Evolutionary conservation across 768 basidiomycete genomes (phyloP).

Genomic region (Macrolepiota fuliginosa): DNA sequence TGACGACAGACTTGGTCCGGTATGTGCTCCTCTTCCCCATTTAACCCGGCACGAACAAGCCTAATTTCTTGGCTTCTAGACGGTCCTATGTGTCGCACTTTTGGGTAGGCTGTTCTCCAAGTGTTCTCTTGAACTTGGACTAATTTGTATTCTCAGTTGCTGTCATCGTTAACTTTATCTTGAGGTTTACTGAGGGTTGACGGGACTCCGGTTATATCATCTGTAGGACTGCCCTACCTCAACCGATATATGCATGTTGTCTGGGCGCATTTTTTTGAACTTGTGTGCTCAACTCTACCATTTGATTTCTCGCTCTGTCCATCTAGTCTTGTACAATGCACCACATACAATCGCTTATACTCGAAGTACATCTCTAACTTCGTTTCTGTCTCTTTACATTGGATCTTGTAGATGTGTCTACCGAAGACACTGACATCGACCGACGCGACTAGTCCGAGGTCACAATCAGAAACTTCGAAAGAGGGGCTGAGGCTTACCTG

Average conservation of each 20-base stretch:
- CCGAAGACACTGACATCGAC: slow-evolving; percentile 73
- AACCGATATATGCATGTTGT: too few species aligned
- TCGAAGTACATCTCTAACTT: slow-evolving; percentile 25
- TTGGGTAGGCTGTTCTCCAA: slow-evolving; percentile 48
- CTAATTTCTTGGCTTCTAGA: slow-evolving; percentile 39
- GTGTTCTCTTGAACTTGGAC: slow-evolving; percentile 2
- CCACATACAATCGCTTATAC: background rate
- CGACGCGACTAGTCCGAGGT: slow-evolving; percentile 42
- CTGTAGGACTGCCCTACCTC: too few species aligned
- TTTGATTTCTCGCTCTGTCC: background rate
- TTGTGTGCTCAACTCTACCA: too few species aligned
- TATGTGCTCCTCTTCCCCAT: slow-evolving; percentile 41
- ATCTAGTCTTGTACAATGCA: background rate
- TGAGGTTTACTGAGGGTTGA: slow-evolving; percentile 63
- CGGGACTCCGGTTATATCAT: background rate
- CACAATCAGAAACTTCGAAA: background rate
- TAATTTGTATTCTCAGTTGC: slow-evolving; percentile 58
- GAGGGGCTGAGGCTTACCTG: slow-evolving; percentile 40
- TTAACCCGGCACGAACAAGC: slow-evolving; percentile 12
- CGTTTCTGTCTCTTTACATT: slow-evolving; percentile 61
- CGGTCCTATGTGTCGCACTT: slow-evolving; percentile 78
- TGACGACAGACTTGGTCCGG: slow-evolving; percentile 93
- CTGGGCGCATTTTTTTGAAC: too few species aligned
- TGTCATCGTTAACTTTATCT: slow-evolving; percentile 79
- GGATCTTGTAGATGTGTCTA: slow-evolving; percentile 60